A percentile compares a stretch with the other conserved stretches of the same genome.
Evolutionary conservation across 2,329 filamentous ascomycete species (phyloP).

Genomic region (Hypoxylon sp.): DNA sequence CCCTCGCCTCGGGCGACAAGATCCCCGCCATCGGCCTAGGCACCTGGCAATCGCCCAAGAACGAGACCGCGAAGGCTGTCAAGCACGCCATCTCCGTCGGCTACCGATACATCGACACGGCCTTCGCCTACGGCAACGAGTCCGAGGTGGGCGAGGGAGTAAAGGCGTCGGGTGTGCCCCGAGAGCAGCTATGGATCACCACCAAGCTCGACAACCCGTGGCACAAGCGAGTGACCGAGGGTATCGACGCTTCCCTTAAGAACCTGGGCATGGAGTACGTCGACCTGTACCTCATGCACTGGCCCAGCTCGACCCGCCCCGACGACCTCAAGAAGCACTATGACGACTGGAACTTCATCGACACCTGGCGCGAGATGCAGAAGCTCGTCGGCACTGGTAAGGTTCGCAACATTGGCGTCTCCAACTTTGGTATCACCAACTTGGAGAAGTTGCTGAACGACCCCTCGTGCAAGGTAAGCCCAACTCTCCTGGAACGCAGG

Average conservation of each 20-base stretch:
- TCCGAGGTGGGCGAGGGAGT: slow-evolving; percentile 75
- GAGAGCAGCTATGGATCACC: slow-evolving; percentile 76
- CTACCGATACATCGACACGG: slow-evolving; percentile 82
- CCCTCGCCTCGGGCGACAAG: slow-evolving; percentile 80
- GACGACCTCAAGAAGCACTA: slow-evolving; percentile 74
- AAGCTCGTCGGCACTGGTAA: slow-evolving; percentile 76
- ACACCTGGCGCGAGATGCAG: slow-evolving; percentile 81
- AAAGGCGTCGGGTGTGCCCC: slow-evolving; percentile 71
- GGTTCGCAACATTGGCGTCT: slow-evolving; percentile 84
- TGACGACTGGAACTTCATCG: slow-evolving; percentile 82
- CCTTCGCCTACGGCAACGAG: slow-evolving; percentile 83
- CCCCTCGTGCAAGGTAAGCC: slow-evolving; percentile 68
- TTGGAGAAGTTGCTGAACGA: slow-evolving; percentile 80
- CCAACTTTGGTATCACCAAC: slow-evolving; percentile 86
- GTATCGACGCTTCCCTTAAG: slow-evolving; percentile 69
- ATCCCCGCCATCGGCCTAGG: slow-evolving; percentile 82
- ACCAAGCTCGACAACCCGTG: slow-evolving; percentile 87
- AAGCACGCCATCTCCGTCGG: slow-evolving; percentile 74
- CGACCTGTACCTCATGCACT: slow-evolving; percentile 79
- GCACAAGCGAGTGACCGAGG: slow-evolving; percentile 76
- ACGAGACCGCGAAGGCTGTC: slow-evolving; percentile 78
- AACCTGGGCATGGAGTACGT: slow-evolving; percentile 73
- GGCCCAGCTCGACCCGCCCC: slow-evolving; percentile 74
- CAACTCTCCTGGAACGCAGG: neutral
- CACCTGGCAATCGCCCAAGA: slow-evolving; percentile 80